Base-by-base conservation (phyloP, 371 early-diverging fungal species). In the Cokeromyces recurvatus region DNA sequence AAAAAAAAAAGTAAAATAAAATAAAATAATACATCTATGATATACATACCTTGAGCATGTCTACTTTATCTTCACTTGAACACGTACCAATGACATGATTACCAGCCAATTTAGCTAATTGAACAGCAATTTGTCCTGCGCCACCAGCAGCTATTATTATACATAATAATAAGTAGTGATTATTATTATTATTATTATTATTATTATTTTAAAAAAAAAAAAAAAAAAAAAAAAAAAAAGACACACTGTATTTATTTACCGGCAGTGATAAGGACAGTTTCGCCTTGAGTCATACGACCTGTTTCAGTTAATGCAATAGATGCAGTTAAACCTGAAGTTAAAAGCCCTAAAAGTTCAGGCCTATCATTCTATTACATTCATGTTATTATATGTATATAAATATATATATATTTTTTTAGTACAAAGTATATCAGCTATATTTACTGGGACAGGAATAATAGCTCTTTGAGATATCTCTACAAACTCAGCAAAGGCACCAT, bases 401-500 rank as follows among this genome's bases (percentile, higher is more conserved):
- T 45, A 1, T 23, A 7, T 36, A 1, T 1, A 35, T 38, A 12
- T 23, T 24, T 16, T 31, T 25, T 16, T 36, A 11, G 12, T 6
- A 12, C 1, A 21, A 37, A 20, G 10, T 43, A 54, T 32, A 34
- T 19, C 29, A 9, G 3, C 9, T 41, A 40, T 25, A 43, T 39
- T 55, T 55, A 68, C 70, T 15, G 79, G 75, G 22, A 79, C 55
- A 40, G 75, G 68, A 41, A 72, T 65, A 12, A 65, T 48, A 12
- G 48, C 40, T 3, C 53, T 55, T 23, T 52, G 53, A 44, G 44
- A 29, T 4, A 66, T 40, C 8, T 60, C 41, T 32, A 74, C 43
- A 48, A 71, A 74, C 51, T 82, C 83, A 34, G 77, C 43, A 54
- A 80, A 82, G 11, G 77, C 71, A 51, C 81, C 79, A 52, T 75